Conservation (phyloP, 2,329 filamentous ascomycete species). For the Microsporum ferrugineum region DNA sequence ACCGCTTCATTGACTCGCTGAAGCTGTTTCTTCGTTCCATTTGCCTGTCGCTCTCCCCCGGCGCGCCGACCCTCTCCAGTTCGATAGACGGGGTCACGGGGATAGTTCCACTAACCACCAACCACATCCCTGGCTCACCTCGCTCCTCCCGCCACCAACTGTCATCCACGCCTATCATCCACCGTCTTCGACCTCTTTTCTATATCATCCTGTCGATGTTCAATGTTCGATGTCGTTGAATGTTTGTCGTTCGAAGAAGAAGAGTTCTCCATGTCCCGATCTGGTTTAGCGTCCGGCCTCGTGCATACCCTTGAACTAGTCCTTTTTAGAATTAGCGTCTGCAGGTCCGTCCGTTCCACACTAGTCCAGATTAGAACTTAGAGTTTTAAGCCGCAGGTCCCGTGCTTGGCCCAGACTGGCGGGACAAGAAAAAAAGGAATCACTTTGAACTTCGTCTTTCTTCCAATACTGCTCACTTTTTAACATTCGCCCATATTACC, state of each 20-base stretch:
- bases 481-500: background rate
- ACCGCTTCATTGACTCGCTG: background rate
- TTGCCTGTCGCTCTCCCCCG: background rate
- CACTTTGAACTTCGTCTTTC: background rate
- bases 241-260: conserved; percentile 5
- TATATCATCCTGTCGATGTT: background rate
- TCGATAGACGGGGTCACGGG: background rate
- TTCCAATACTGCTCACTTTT: background rate
- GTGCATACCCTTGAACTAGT: conserved; percentile 16
- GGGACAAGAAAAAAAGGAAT: background rate
- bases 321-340: conserved; percentile 12
- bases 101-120: background rate
- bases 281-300: background rate
- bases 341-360: conserved; percentile 24
- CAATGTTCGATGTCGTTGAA: background rate
- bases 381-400: conserved; percentile 16
- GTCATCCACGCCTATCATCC: no score
- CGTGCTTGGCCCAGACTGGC: conserved; percentile 4
- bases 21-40: background rate
- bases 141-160: background rate
- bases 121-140: background rate
- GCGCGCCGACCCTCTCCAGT: background rate
- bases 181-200: background rate
- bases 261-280: background rate
- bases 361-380: conserved; percentile 16